Base-by-base conservation (phyloP, 2,329 filamentous ascomycete species). In the Pseudopyrenochaeta lycopersici region DNA sequence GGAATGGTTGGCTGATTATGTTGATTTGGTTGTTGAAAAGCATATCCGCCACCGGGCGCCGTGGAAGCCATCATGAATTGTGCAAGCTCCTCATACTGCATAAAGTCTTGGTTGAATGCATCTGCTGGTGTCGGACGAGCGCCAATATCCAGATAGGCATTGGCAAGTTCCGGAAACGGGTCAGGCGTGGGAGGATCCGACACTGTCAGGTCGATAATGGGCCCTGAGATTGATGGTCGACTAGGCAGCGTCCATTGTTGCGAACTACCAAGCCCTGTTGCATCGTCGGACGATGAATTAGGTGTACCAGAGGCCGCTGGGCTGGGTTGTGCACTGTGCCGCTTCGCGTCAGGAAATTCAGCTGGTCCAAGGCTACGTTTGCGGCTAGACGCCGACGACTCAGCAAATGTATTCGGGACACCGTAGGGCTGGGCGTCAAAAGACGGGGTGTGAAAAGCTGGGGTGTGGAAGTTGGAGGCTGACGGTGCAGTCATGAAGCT, bases 61-160 rank as follows among this genome's bases (percentile, higher is more conserved):
- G 56, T 56, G 2, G 67, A 62, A 6, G 52, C 51, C 4, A 64
- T 21, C 36, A 75, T 54, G 40, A 70, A 73, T n/a, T 67, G 45
- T 12, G 66, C 68, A n/a, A 75, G 58, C 15, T 72, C 60, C 6
- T 69, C 55, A 3, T 47, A 27, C 15, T 21, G 40, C 68, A 74
- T 72, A n/a, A 55, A 66, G 2, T 68, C 62, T 29, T 67, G 63
- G 10, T 49, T 49, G 44, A 68, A 67, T 1, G 61, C 59, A 49
- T 65, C 54, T 3, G 41, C 35, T 4, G 60, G 56, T 20, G 45
- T 48, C 4, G 53, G 54, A 29, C 45, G 17, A 33, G 12, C 21
- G 30, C 12, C 36, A 21, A 31, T 15, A 4, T 27, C 23, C 11
- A 49, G 46, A 36, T 62, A 64, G 2, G 56, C 59, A 36, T 52